Conservation (phyloP, 1,284 basidiomycete species). For the Meira nashicola region DNA sequence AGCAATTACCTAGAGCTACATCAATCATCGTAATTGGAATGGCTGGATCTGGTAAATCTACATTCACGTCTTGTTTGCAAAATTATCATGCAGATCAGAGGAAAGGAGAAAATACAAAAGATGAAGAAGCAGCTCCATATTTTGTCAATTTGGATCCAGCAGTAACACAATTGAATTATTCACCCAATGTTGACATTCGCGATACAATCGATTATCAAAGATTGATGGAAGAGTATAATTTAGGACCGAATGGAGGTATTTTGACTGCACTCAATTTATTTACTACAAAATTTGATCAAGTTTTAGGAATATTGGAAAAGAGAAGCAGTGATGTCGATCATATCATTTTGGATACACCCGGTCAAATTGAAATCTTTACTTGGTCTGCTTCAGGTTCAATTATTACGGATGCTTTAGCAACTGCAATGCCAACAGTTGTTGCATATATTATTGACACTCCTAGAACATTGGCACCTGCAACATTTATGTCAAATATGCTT, state of each 20-base stretch:
- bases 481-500: constrained; percentile 99
- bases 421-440: constrained; percentile 84
- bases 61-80: constrained; percentile 66
- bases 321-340: constrained; percentile 76
- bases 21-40: constrained; percentile 62
- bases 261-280: constrained; percentile 94
- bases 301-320: constrained; percentile 85
- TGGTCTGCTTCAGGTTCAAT: constrained; percentile 99
- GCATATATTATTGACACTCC: constrained; percentile 98
- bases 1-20: constrained; percentile 41
- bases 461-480: constrained; percentile 86
- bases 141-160: constrained; percentile 97
- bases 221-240: constrained; percentile 99
- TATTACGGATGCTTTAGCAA: constrained; percentile 95
- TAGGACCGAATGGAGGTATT: constrained; percentile 97
- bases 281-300: constrained; percentile 99
- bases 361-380: constrained; percentile 99
- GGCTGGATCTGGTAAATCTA: constrained; percentile 94
- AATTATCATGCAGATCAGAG: constrained; percentile 22
- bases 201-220: constrained; percentile 96
- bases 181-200: constrained; percentile 94
- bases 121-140: constrained; percentile 63
- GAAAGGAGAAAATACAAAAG: background rate
- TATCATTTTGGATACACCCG: constrained; percentile 92
- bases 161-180: constrained; percentile 81